Evolutionary conservation across 1,284 basidiomycete genomes (phyloP).

Genomic region (Mycosarcoma maydis): DNA sequence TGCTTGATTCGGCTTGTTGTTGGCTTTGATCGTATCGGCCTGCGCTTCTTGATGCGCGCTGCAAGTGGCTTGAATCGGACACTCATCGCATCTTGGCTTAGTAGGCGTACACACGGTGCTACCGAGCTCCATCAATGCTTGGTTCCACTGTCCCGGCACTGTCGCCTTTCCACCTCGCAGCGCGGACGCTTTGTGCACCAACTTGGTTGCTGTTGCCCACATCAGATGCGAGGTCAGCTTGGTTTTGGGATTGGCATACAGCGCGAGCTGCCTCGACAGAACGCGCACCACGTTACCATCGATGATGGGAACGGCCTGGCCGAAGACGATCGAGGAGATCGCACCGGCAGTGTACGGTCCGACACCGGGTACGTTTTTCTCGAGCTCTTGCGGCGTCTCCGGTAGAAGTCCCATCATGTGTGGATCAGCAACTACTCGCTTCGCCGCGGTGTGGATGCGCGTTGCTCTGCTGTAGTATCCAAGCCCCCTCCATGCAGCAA

Average conservation of each 20-base stretch:
- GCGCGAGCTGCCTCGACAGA: constrained; percentile 54
- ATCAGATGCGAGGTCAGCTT: constrained; percentile 58
- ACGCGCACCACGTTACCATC: constrained; percentile 64
- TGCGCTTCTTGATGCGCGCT: constrained; percentile 30
- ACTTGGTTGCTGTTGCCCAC: constrained; percentile 52
- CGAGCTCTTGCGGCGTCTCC: constrained; percentile 79
- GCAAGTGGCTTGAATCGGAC: constrained; percentile 54
- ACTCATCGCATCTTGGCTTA: constrained; percentile 50
- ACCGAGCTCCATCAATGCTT: constrained; percentile 65
- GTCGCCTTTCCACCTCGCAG: constrained; percentile 15
- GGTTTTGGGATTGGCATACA: constrained; percentile 57
- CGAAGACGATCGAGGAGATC: constrained; percentile 63
- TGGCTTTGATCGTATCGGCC: constrained; percentile 6
- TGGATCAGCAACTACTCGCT: constrained; percentile 51
- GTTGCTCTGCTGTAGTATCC: constrained; percentile 65
- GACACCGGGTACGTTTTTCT: constrained; percentile 86
- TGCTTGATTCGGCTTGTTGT: background rate
- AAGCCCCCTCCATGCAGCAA: constrained; percentile 62
- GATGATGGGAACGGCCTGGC: constrained; percentile 57
- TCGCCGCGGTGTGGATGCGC: constrained; percentile 60
- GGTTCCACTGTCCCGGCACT: constrained; percentile 61
- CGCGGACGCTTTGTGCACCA: constrained; percentile 46
- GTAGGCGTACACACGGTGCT: constrained; percentile 45
- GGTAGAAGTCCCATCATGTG: constrained; percentile 78
- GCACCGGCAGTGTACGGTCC: constrained; percentile 81